phyloP scores from a whole-genome alignment of 2,329 filamentous ascomycete species.

The Chrysoporthe deuterocubensis region DNA sequence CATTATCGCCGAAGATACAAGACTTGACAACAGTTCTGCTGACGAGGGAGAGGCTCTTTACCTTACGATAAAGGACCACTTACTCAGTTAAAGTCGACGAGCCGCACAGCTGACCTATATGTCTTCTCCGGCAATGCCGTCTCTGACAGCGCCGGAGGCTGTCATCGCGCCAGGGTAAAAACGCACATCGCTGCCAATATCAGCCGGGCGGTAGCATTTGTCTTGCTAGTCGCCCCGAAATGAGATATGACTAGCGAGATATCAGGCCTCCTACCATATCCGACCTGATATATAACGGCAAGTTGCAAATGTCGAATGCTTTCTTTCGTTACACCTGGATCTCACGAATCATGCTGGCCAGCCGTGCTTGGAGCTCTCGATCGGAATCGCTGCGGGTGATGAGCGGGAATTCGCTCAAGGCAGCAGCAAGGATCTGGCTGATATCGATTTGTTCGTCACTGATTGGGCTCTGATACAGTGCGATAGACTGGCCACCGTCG shows the following conservation, averaged over 20 bases:
- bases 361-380: not conserved
- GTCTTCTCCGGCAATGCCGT: not conserved
- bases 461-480: not conserved
- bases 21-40: not conserved
- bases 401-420: not conserved
- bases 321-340: not conserved
- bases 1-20: not conserved
- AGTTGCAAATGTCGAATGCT: not conserved
- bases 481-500: conserved; percentile 3
- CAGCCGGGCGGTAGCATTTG: not conserved
- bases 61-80: not conserved
- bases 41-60: not conserved
- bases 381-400: not conserved
- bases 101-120: not conserved
- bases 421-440: not conserved
- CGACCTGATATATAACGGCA: not conserved
- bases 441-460: not conserved
- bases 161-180: not conserved
- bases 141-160: not conserved
- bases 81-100: not conserved
- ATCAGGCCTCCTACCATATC: not conserved
- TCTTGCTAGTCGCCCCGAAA: not conserved
- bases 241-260: not conserved
- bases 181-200: not conserved
- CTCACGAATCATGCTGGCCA: not conserved